phyloP scores from a whole-genome alignment of 495 filamentous ascomycete genomes.

The Pyronema omphalodes region DNA sequence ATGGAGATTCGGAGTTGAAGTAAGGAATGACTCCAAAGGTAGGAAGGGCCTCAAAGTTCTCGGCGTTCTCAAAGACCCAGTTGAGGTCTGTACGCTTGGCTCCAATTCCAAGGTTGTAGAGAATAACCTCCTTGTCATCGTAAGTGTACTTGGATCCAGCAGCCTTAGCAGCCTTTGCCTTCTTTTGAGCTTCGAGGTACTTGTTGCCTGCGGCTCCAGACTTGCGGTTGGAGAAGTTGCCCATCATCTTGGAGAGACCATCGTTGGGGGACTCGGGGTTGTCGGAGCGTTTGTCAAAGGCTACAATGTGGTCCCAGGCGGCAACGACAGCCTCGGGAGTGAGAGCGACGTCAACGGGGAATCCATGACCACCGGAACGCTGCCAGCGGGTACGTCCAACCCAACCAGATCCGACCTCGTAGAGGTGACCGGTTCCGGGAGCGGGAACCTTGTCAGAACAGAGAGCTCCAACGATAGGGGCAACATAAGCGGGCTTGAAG shows the following conservation, averaged over 20 bases:
- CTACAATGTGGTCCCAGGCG: constrained; percentile 59
- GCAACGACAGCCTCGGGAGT: constrained; percentile 71
- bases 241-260: constrained; percentile 73
- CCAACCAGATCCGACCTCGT: constrained; percentile 94
- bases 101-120: constrained; percentile 90
- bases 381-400: constrained; percentile 86
- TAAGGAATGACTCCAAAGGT: constrained; percentile 83
- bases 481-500: constrained; percentile 98
- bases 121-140: constrained; percentile 68
- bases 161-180: constrained; percentile 51
- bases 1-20: constrained; percentile 71
- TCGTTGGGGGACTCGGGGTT: constrained; percentile 64
- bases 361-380: constrained; percentile 72
- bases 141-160: constrained; percentile 66
- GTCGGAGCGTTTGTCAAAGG: constrained; percentile 86
- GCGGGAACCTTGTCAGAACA: constrained; percentile 75
- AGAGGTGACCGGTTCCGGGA: constrained; percentile 74
- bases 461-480: constrained; percentile 73
- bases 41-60: constrained; percentile 80
- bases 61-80: constrained; percentile 72
- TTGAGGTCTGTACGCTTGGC: constrained; percentile 82
- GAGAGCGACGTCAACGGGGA: constrained; percentile 74
- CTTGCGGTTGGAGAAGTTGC: constrained; percentile 45
- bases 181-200: constrained; percentile 51
- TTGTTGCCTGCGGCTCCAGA: constrained; percentile 12